Evolutionary conservation across 2,329 filamentous ascomycete genomes (phyloP), one percentile per base, ranked within the genome.

Genomic region (Trichoderma gracile): DNA sequence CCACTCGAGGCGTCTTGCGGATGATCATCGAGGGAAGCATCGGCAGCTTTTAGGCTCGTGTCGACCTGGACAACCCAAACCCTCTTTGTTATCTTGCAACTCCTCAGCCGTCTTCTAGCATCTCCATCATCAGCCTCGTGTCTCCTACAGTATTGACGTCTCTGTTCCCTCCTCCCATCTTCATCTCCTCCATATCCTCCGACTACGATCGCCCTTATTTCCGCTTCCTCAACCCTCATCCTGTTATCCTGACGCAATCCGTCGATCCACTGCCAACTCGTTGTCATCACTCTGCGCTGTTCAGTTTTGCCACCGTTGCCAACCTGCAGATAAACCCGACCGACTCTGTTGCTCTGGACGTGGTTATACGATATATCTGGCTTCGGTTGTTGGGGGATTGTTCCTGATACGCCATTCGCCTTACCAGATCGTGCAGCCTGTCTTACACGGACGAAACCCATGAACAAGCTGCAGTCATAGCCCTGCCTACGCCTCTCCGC

Each of bases 21-120:
- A 60, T 65, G 63, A 60, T 60, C 63, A 49, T 61, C 56, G 56
- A 65, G n/a, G 63, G 49, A n/a, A 49, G 46, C 49, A 47, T 46
- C 61, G 21, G 49, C 52, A 23, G 27, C 19, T 38, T 25, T 65
- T 59, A 49, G 63, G 49, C 56, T 59, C 59, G 40, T 33, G 42
- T 46, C 45, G 23, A 49, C 46, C 47, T 46, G 10, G 3, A 21
- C 62, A 53, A 59, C 62, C 56, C 58, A 58, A 56, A 43, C 15
- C 21, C 42, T 59, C 23, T 27, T 50, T n/a, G n/a, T 7, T 3
- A 9, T 46, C 43, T 17, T 38, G 7, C 15, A 42, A 19, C 25
- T 9, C 33, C 33, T 27, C 19, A 46, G 6, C 15, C 56, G 25
- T 27, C 23, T 40, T 15, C 10, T 12, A 40, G n/a, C 6, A 38